Evolutionary conservation across 2,329 filamentous ascomycete genomes (phyloP).

Genomic region (Penicillium sp.): DNA sequence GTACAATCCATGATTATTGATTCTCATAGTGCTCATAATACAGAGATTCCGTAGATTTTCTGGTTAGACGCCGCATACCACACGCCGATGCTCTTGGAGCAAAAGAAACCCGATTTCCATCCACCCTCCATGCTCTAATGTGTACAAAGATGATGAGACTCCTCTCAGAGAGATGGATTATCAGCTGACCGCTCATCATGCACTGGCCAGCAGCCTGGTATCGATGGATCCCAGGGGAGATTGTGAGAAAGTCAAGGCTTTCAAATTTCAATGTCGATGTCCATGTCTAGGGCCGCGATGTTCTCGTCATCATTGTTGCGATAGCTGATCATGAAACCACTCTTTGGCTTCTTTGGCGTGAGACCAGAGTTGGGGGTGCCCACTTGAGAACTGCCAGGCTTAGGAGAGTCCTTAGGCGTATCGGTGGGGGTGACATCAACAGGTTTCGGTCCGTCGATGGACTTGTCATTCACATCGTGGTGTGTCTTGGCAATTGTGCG

Average conservation of each 20-base stretch:
- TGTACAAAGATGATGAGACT: conserved; percentile 7
- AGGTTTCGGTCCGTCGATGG: conserved; percentile 18
- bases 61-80: conserved; percentile 7
- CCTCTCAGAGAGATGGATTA: too few relatives aligned
- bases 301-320: conserved; percentile 87
- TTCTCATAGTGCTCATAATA: conserved; percentile 14
- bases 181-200: too few relatives aligned
- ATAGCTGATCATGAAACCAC: conserved; percentile 61
- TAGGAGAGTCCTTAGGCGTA: conserved; percentile 46
- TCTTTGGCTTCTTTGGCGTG: conserved; percentile 35
- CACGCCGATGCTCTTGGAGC: conserved; percentile 7
- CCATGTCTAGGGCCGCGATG: conserved; percentile 80
- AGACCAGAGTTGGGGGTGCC: conserved; percentile 46
- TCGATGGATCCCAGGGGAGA: neutral
- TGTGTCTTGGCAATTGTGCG: conserved; percentile 63
- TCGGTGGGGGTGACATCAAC: conserved; percentile 27
- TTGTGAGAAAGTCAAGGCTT: neutral
- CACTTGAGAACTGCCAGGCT: conserved; percentile 41
- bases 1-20: conserved; percentile 1
- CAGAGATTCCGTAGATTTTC: conserved; percentile 9
- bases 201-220: too few relatives aligned
- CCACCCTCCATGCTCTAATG: conserved; percentile 3
- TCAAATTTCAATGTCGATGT: conserved; percentile 86
- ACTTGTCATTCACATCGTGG: conserved; percentile 54
- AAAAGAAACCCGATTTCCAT: conserved; percentile 2